A percentile compares a stretch with the other conserved stretches of the same genome.
phyloP scores from a whole-genome alignment of 2,329 filamentous ascomycete genomes.

The Neopestalotiopsis rosae region DNA sequence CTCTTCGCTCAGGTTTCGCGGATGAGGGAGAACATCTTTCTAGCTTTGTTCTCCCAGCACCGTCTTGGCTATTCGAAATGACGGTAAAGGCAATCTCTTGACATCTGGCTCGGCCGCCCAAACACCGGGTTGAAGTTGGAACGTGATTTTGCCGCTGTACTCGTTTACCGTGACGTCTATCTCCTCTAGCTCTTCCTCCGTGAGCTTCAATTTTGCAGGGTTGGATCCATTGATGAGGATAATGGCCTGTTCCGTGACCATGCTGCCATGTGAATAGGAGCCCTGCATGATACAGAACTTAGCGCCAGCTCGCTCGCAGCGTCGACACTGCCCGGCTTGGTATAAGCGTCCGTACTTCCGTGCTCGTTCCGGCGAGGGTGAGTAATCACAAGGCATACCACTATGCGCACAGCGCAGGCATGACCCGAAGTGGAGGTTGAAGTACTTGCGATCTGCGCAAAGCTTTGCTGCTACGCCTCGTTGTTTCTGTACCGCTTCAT shows the following conservation, averaged over 20 bases:
- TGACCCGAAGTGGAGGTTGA: not conserved
- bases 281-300: not conserved
- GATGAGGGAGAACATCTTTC: not conserved
- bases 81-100: not conserved
- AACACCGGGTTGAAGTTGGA: not conserved
- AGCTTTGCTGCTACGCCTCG: not conserved
- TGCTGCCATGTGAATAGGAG: not conserved
- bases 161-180: not conserved
- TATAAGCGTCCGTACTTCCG: not conserved
- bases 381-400: not conserved
- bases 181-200: not conserved
- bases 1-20: not conserved
- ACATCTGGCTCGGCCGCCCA: not conserved
- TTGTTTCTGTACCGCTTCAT: not conserved
- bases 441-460: not conserved
- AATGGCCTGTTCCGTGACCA: not conserved
- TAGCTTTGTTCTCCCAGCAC: not conserved
- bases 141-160: not conserved
- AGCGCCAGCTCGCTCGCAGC: not conserved
- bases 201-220: not conserved
- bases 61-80: not conserved
- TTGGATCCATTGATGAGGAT: not conserved
- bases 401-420: not conserved
- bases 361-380: not conserved
- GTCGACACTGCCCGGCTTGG: not conserved